Base-by-base conservation (phyloP, 768 basidiomycete species). In the Hygrocybe punicea region DNA sequence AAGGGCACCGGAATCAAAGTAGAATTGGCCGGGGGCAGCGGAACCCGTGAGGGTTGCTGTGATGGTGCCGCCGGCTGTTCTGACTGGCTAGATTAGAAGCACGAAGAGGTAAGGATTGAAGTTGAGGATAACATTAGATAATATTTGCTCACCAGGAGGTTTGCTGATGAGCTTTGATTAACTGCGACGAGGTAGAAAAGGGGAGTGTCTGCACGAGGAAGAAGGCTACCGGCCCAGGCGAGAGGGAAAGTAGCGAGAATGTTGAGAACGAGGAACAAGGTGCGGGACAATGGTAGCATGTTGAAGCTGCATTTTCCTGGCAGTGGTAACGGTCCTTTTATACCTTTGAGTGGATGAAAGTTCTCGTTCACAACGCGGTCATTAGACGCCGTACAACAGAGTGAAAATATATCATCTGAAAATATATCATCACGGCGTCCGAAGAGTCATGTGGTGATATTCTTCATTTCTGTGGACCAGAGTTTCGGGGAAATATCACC, bases 161-260 rank as follows among this genome's bases (percentile, higher is more conserved):
- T 72, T 3, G 64, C 55, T 21, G 66, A 55, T n/a, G 60, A 25
- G 24, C 55, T 62, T 13, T 59, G 37, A 33, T 62, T 63, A 17
- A 55, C 58, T 2, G 73, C 62, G 17, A 75, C 70, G 23, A 75
- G 64, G 57, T 75, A 71, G 64, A 75, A 73, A 2, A 63, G 55
- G 7, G 73, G 72, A 1, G 72, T 71, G 55, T 65, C 65, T 3
- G 70, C 71, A 46, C 66, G 48, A 50, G 29, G 14, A 7, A 50
- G 24, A 25, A 50, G 48, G n/a, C 48, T 36, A 35, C 13, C 51
- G 35, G 39, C 19, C 35, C 35, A 37, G 17, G 29, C 29, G 29
- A 33, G 25, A 24, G n/a, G 25, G 7, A 25, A 51, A 25, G 33
- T 16, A 25, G n/a, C 33, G n/a, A 51, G 29, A 9, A 37, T 17